These are phyloP conservation scores for Pholiota conissans DNA, from an alignment of 768 basidiomycete genomes.

Conservation along the genomic window DNA sequence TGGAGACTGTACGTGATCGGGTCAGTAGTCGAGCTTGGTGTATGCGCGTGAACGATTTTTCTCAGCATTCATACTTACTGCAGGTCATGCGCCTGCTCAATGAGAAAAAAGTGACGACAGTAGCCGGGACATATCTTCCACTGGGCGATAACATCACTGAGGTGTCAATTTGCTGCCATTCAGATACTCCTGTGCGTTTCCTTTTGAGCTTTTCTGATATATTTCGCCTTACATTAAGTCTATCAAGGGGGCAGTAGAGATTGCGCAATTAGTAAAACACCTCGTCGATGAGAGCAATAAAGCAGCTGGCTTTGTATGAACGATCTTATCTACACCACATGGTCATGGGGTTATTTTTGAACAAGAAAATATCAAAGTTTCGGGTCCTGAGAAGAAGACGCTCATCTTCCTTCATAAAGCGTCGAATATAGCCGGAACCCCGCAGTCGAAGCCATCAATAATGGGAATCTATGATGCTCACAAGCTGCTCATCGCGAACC, in stretches of 20 bases:
- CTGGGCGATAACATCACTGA: constrained; percentile 43
- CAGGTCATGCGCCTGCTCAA: constrained; percentile 47
- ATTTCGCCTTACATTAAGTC: background rate
- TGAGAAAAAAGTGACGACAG: constrained; percentile 48
- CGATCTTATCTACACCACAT: background rate
- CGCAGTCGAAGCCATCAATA: background rate
- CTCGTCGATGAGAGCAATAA: constrained; percentile 57
- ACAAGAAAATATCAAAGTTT: constrained; percentile 1
- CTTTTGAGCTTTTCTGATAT: constrained; percentile 1
- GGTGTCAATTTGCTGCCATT: constrained; percentile 67
- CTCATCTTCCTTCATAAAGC: constrained; percentile 1
- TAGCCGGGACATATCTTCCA: constrained; percentile 38
- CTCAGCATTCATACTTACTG: no score
- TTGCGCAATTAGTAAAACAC: constrained; percentile 49
- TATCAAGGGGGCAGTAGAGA: constrained; percentile 51
- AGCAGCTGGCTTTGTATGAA: constrained; percentile 25
- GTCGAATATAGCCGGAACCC: background rate
- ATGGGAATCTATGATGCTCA: constrained; percentile 28
- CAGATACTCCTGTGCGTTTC: constrained; percentile 56
- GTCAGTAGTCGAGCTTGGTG: constrained; percentile 27
- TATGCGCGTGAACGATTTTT: background rate
- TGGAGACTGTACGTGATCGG: constrained; percentile 40
- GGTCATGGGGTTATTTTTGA: background rate
- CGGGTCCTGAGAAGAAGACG: background rate
- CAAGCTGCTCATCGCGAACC: constrained; percentile 66